These are phyloP conservation scores for Lunasporangiospora selenospora DNA, from an alignment of 192 early-diverging fungal species.

Conservation along the genomic window DNA sequence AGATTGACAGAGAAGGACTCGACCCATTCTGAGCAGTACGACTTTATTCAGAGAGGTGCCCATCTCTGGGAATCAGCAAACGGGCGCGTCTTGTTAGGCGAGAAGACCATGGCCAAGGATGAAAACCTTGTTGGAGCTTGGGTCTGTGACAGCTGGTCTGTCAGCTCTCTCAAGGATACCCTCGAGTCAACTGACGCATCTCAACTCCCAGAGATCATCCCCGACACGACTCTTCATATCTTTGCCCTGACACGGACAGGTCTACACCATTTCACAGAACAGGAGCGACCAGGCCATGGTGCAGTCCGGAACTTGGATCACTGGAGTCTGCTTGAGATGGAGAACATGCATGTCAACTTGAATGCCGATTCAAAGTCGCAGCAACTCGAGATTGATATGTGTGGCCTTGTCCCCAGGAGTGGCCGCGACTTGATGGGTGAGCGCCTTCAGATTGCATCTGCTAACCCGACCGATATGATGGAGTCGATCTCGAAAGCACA, in stretches of 20 bases:
- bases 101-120: too few species aligned
- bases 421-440: constrained; percentile 24
- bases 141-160: constrained; percentile 21
- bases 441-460: constrained; percentile 5
- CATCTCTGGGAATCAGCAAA: too few species aligned
- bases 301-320: constrained; percentile 22
- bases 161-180: constrained; percentile 14
- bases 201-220: too few species aligned
- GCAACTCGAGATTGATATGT: constrained; percentile 18
- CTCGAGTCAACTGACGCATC: neutral
- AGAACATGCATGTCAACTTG: neutral
- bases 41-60: too few species aligned
- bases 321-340: constrained; percentile 40
- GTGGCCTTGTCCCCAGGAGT: constrained; percentile 25
- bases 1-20: too few species aligned
- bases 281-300: neutral
- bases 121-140: too few species aligned
- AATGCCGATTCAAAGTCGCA: neutral
- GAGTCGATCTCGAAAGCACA: constrained; percentile 9
- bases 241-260: constrained; percentile 32
- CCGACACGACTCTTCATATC: constrained; percentile 13
- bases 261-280: constrained; percentile 34
- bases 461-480: neutral
- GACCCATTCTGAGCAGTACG: too few species aligned
- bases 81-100: too few species aligned